Percentiles rank a stretch among this genome's conserved stretches.
Evolutionary conservation across 306 rosid genomes (phyloP).

Genomic region (Datisca glomerata): DNA sequence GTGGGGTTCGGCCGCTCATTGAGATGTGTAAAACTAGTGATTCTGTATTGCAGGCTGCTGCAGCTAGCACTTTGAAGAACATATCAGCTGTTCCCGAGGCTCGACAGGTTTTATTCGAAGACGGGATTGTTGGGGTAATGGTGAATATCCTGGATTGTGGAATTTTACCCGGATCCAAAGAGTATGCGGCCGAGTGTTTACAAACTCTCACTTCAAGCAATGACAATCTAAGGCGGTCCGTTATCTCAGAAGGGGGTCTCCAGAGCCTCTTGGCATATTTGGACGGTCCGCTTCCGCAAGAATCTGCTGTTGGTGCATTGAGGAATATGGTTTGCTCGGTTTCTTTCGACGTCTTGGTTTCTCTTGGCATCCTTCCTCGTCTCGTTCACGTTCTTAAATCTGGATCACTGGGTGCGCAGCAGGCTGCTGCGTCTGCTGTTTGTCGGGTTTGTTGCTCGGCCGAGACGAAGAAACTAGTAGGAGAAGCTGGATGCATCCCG

Average conservation of each 20-base stretch:
- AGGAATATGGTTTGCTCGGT: conserved; percentile 61
- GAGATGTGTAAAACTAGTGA: conserved; percentile 69
- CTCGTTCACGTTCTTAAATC: conserved; percentile 53
- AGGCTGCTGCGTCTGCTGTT: conserved; percentile 54
- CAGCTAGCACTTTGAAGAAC: conserved; percentile 75
- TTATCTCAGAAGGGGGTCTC: conserved; percentile 66
- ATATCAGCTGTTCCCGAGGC: conserved; percentile 71
- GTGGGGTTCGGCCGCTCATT: conserved; percentile 60
- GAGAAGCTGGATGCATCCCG: conserved; percentile 74
- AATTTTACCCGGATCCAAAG: conserved; percentile 68
- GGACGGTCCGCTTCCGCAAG: conserved; percentile 78
- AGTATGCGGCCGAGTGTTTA: conserved; percentile 89
- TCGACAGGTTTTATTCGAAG: conserved; percentile 63
- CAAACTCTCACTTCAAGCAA: conserved; percentile 90
- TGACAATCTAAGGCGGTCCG: conserved; percentile 52
- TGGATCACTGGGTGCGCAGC: conserved; percentile 77
- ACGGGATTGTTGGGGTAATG: conserved; percentile 68
- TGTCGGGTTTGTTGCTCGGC: conserved; percentile 48
- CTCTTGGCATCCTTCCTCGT: conserved; percentile 54
- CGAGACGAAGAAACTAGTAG: conserved; percentile 65
- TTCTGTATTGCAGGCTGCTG: conserved; percentile 79
- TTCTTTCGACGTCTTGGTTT: conserved; percentile 44
- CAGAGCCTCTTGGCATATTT: conserved; percentile 54
- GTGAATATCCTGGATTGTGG: conserved; percentile 59
- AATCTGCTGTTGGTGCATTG: conserved; percentile 69